Evolutionary conservation across 805 yeast genomes (phyloP).

Genomic region (Kodamaea lidongshanica): DNA sequence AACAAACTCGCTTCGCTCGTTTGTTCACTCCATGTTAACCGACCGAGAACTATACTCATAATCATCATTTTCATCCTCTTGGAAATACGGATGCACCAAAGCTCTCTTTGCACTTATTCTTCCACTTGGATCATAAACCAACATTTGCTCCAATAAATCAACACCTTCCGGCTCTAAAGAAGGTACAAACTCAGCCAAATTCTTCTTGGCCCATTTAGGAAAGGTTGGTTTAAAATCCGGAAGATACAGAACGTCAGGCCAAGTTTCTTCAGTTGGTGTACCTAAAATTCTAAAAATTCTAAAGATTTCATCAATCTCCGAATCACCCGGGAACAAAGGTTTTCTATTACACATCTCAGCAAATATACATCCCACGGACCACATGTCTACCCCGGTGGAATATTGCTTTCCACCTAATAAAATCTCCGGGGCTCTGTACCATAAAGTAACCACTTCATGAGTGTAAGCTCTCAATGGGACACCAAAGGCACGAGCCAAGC

Average conservation of each 20-base stretch:
- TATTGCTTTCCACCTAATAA: conserved; percentile 94
- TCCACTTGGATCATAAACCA: conserved; percentile 88
- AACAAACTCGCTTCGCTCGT: not conserved
- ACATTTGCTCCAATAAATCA: conserved; percentile 69
- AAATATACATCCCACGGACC: conserved; percentile 97
- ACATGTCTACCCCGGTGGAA: conserved; percentile 97
- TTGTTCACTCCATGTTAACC: conserved; percentile 32
- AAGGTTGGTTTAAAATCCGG: conserved; percentile 92
- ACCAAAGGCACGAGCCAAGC: conserved; percentile 95
- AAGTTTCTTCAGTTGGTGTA: conserved; percentile 84
- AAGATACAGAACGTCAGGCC: conserved; percentile 90
- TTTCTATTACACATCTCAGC: conserved; percentile 97
- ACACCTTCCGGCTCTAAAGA: conserved; percentile 77
- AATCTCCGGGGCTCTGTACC: conserved; percentile 98
- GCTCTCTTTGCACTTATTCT: conserved; percentile 95
- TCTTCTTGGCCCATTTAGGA: conserved; percentile 81
- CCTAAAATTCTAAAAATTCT: conserved; percentile 89
- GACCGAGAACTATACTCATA: conserved; percentile 31
- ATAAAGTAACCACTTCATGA: conserved; percentile 94
- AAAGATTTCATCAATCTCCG: conserved; percentile 95
- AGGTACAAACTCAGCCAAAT: conserved; percentile 67
- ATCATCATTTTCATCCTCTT: conserved; percentile 37
- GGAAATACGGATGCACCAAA: conserved; percentile 79
- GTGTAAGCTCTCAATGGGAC: conserved; percentile 96
- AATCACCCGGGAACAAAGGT: conserved; percentile 95